Evolutionary conservation across 139 green algal genomes (phyloP), one percentile per base, ranked within the genome.

Genomic region (Diplosphaera chodatii): DNA sequence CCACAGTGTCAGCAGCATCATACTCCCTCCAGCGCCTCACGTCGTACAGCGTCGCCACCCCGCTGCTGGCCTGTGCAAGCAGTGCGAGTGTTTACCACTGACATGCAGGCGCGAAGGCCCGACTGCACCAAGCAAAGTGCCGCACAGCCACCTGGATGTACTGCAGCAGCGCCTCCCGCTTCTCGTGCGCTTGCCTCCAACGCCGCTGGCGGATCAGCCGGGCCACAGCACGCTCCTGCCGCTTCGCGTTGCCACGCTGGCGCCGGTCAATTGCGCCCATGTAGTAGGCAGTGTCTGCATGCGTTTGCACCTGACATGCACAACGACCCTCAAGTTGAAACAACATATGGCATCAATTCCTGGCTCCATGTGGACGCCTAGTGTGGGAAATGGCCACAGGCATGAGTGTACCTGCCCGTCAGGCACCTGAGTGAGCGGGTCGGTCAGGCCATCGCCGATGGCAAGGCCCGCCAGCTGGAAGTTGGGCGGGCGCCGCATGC

Each of bases 391-490:
- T n/a, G n/a, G n/a, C n/a, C n/a, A n/a, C n/a, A n/a, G n/a, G n/a
- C n/a, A n/a, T n/a, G n/a, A n/a, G n/a, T n/a, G n/a, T n/a, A n/a
- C n/a, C n/a, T n/a, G n/a, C n/a, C n/a, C n/a, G n/a, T n/a, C n/a
- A n/a, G n/a, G n/a, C n/a, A n/a, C 74, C 86, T 99, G 95, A 33
- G 95, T 83, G 2, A 71, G 62, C 8, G 95, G 93, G 30, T 93
- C 67, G 0, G 94, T 98, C 33, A 98, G 76, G 21, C 94, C 94
- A 78, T 99, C 97, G 71, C 94, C 92, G 59, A 98, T 91, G 22
- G 89, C 89, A 28, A 97, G 69, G 2, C 84, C 81, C 71, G 86
- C 75, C 48, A 93, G 68, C 27, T 85, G 78, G 75, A 92, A 85
- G 2, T 66, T 31, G 25, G 76, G 79, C 30, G 66, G 40, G 6